Base-by-base conservation (phyloP, 2,329 filamentous ascomycete genomes). In the Exophiala aquamarina region DNA sequence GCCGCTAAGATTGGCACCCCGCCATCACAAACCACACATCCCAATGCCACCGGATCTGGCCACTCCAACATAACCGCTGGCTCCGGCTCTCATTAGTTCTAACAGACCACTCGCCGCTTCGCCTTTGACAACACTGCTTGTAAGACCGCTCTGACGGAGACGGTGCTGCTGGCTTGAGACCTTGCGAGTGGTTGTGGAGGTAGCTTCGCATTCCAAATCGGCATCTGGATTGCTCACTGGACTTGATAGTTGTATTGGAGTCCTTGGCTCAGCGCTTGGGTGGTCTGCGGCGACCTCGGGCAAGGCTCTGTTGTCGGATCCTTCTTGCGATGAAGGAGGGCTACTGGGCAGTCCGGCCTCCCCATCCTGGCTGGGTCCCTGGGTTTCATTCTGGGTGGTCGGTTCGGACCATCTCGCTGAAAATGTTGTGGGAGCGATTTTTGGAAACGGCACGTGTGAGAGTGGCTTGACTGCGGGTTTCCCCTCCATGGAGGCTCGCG, bases 41-140 rank as follows among this genome's bases (percentile, higher is more conserved):
- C 48, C 52, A 3, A 42, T 21, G n/a, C 44, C 48, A 11, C 43
- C 47, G 15, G 51, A 51, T n/a, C 21, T 48, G 17, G 45, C 48
- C 13, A 29, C 44, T 26, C 23, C 23, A 11, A 6, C 11, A 6
- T 26, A 6, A 26, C 6, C 23, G 23, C 11, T 11, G 6, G 23
- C 23, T 8, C 28, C 33, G 14, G 50, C 53, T 21, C 48, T 44
- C 34, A 59, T 58, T 15, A 61, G 47, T 34, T 57, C 49, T 2
- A 61, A 45, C 40, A 61, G 41, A 23, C 51, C 49, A 14, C 49
- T 55, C 17, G 58, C 58, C 33, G 58, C 58, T 31, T 61, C 55
- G 9, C 55, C 54, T 39, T 55, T 58, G 35, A 59, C 49, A n/a
- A 59, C 57, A 50, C 54, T 59, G 39, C 54, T 58, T 20, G 54